Base-by-base conservation (phyloP, 352 stramenopile species). In the Halophytophthora batemanensis region DNA sequence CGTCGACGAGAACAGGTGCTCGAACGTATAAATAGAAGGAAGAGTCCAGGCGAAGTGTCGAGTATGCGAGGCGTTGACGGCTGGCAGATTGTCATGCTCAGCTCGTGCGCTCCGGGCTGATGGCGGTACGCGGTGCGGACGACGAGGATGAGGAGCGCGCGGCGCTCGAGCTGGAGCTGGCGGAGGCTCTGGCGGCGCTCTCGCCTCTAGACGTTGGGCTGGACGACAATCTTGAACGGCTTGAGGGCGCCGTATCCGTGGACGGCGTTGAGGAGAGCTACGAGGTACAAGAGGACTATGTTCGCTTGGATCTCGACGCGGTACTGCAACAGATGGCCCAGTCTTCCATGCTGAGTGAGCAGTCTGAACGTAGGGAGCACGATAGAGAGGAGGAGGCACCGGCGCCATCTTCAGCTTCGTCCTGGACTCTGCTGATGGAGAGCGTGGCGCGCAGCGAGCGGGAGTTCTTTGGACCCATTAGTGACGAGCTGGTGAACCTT, bases 101-200 rank as follows among this genome's bases (percentile, higher is more conserved):
- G 17, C 28, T 36, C 43, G 43, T 18, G 35, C 14, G 10, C 18
- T 36, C 41, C 36, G 18, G 18, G 34, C 36, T 17, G 33, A 38
- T 17, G 33, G 33, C 11, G 33, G 33, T 13, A 14, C 33, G 33
- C 11, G 33, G 3, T 13, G 11, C 33, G 10, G 50, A 21, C 8
- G n/a, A 68, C 64, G 59, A 82, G 29, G 56, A 65, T 0, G 66
- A 83, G 8, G 74, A 87, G 43, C 64, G 77, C 8, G 53, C 34
- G 2, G 71, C 55, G 41, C 59, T 87, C 12, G 74, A 84, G 50
- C 60, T 40, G 28, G 67, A 81, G 56, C 56, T 83, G 23, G 67
- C 64, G 4, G 59, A 58, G 0, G 69, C 69, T 37, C 57, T 87
- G 22, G 69, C 61, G 2, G 48, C 34, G 5, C 50, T 69, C 33